phyloP scores from a whole-genome alignment of 805 yeast genomes.

The Candida boleticola region DNA sequence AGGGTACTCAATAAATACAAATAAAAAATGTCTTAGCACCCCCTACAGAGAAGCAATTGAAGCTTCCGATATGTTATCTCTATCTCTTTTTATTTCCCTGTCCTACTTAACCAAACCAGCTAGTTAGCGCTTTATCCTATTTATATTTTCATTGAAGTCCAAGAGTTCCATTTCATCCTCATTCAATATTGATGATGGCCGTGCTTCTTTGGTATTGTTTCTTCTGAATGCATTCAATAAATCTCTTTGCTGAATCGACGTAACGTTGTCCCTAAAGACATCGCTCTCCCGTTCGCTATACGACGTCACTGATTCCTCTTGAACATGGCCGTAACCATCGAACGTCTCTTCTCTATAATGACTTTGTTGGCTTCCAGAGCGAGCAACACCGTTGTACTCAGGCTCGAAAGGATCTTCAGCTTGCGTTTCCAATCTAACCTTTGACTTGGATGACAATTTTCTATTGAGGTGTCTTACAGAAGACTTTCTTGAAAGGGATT shows the following conservation, averaged over 20 bases:
- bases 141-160: constrained; percentile 13
- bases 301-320: not conserved
- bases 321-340: constrained; percentile 23
- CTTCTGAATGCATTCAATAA: not conserved
- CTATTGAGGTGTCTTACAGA: constrained; percentile 27
- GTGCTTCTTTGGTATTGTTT: not conserved
- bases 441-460: constrained; percentile 4
- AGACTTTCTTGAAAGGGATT: constrained; percentile 30
- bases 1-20: no score
- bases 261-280: not conserved
- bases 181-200: constrained; percentile 12
- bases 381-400: not conserved
- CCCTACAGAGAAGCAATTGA: no score
- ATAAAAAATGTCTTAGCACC: no score
- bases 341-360: constrained; percentile 26
- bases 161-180: constrained; percentile 22
- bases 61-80: no score
- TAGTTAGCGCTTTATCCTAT: no score
- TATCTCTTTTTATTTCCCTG: no score
- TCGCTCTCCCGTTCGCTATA: not conserved
- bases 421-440: not conserved
- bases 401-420: not conserved
- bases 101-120: no score
- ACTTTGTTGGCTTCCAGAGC: constrained; percentile 5
- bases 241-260: not conserved